These are phyloP conservation scores for Alternaria rosae DNA, from an alignment of 2,329 filamentous ascomycete genomes.

Conservation along the genomic window DNA sequence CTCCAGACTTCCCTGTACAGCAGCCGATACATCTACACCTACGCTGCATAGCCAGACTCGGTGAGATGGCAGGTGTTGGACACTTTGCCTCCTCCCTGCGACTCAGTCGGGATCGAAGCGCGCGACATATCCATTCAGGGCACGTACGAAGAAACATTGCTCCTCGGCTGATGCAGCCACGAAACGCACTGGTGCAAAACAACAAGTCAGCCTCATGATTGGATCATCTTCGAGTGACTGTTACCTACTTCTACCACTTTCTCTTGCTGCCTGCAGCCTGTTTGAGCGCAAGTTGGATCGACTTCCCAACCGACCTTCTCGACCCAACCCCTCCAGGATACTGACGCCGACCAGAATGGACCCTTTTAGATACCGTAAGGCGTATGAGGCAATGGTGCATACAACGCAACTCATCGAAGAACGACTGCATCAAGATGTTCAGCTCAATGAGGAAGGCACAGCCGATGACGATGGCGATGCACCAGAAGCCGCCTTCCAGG, in stretches of 20 bases:
- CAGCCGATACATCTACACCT: slow-evolving; percentile 18
- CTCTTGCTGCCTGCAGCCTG: slow-evolving; percentile 8
- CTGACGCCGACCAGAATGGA: slow-evolving; percentile 42
- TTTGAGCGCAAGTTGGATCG: background rate
- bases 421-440: slow-evolving; percentile 33
- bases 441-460: slow-evolving; percentile 9
- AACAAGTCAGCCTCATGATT: slow-evolving; percentile 14
- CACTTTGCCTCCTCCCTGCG: slow-evolving; percentile 12
- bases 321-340: slow-evolving; percentile 13
- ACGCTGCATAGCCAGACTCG: slow-evolving; percentile 13
- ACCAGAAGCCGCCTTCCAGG: slow-evolving; percentile 24
- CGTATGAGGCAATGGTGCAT: slow-evolving; percentile 49
- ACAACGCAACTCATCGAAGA: slow-evolving; percentile 44
- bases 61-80: slow-evolving; percentile 31
- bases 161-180: background rate
- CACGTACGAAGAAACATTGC: slow-evolving; percentile 7
- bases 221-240: slow-evolving; percentile 6
- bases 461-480: slow-evolving; percentile 15
- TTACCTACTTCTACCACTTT: background rate
- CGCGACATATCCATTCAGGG: slow-evolving; percentile 1
- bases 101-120: slow-evolving; percentile 18
- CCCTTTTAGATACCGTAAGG: slow-evolving; percentile 47
- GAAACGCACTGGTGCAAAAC: slow-evolving; percentile 12
- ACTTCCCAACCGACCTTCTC: background rate
- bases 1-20: slow-evolving; percentile 18